Conservation (phyloP, 2,329 filamentous ascomycete genomes). For the Colletotrichum zoysiae region DNA sequence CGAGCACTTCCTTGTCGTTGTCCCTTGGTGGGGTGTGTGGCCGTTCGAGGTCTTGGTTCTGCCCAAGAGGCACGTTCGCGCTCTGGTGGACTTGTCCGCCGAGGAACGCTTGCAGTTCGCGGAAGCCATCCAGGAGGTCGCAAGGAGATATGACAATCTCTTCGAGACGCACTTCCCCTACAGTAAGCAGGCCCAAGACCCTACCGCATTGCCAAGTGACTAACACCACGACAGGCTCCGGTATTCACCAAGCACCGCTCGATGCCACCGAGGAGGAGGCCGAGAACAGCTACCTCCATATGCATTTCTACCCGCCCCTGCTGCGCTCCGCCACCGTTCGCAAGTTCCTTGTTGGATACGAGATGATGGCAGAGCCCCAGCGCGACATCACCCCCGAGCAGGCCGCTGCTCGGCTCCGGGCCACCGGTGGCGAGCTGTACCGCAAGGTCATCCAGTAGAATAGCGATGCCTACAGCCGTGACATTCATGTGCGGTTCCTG, state of each 20-base stretch:
- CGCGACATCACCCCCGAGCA: slow-evolving; percentile 98
- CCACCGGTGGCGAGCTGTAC: slow-evolving; percentile 86
- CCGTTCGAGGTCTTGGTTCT: slow-evolving; percentile 96
- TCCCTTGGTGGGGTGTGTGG: slow-evolving; percentile 98
- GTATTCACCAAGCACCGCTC: slow-evolving; percentile 94
- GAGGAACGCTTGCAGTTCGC: slow-evolving; percentile 81
- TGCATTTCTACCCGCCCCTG: slow-evolving; percentile 97
- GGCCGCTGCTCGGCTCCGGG: slow-evolving; percentile 81
- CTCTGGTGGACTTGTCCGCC: slow-evolving; percentile 82
- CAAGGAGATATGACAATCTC: slow-evolving; percentile 93
- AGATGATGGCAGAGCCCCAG: slow-evolving; percentile 97
- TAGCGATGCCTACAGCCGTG: background rate
- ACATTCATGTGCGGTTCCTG: background rate
- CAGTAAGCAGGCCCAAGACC: slow-evolving; percentile 64
- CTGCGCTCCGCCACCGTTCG: slow-evolving; percentile 92
- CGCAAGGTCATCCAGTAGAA: slow-evolving; percentile 68
- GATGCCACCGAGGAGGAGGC: slow-evolving; percentile 85
- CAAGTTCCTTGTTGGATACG: slow-evolving; percentile 97
- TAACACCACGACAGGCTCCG: slow-evolving; percentile 73
- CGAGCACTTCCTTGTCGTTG: slow-evolving; percentile 84
- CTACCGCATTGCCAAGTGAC: background rate
- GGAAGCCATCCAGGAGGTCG: slow-evolving; percentile 87
- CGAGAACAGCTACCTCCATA: slow-evolving; percentile 90
- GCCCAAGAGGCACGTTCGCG: slow-evolving; percentile 84
- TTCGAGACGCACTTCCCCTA: slow-evolving; percentile 98